Percentiles rank a stretch among this genome's conserved stretches.
These are phyloP conservation scores for Termitomyces sp. DNA, from an alignment of 768 basidiomycete species.

Conservation along the genomic window DNA sequence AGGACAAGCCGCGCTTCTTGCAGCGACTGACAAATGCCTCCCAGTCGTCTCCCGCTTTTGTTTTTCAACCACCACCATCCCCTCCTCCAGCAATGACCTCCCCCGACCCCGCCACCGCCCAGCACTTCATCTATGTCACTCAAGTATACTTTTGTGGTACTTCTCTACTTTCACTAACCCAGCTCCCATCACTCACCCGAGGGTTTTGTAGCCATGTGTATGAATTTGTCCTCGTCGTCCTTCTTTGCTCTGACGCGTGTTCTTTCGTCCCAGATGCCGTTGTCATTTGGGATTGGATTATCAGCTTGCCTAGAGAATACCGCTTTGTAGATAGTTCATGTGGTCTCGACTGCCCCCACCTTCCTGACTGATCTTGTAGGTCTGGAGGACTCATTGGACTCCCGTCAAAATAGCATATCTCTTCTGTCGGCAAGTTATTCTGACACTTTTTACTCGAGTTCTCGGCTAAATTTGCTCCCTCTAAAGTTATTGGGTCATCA, in stretches of 20 bases:
- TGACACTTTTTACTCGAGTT: slow-evolving; percentile 13
- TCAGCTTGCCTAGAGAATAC: slow-evolving; percentile 75
- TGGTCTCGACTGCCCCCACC: slow-evolving; percentile 20
- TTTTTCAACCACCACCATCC: slow-evolving; percentile 37
- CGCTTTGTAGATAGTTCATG: slow-evolving; percentile 53
- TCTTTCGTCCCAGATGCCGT: slow-evolving; percentile 60
- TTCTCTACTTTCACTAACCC: slow-evolving; percentile 33
- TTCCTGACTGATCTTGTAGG: slow-evolving; percentile 37
- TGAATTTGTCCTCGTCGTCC: slow-evolving; percentile 25
- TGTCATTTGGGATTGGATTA: slow-evolving; percentile 84
- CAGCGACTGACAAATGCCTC: slow-evolving; percentile 46
- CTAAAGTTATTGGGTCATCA: slow-evolving; percentile 78
- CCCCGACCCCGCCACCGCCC: slow-evolving; percentile 47
- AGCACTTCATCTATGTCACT: slow-evolving; percentile 77
- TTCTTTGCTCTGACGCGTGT: slow-evolving; percentile 27
- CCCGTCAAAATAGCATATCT: slow-evolving; percentile 82
- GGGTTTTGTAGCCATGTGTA: slow-evolving; percentile 67
- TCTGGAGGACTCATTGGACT: slow-evolving; percentile 84
- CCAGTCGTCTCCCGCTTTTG: slow-evolving; percentile 34
- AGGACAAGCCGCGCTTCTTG: slow-evolving; percentile 41
- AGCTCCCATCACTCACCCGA: slow-evolving; percentile 27
- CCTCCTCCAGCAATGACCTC: slow-evolving; percentile 15
- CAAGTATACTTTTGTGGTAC: slow-evolving; percentile 86
- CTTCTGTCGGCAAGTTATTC: slow-evolving; percentile 68
- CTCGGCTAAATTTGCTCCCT: slow-evolving; percentile 14